Evolutionary conservation across 108 stramenopile genomes (phyloP), one percentile per base, ranked within the genome.

Genomic region (Fragilariopsis cylindrus): DNA sequence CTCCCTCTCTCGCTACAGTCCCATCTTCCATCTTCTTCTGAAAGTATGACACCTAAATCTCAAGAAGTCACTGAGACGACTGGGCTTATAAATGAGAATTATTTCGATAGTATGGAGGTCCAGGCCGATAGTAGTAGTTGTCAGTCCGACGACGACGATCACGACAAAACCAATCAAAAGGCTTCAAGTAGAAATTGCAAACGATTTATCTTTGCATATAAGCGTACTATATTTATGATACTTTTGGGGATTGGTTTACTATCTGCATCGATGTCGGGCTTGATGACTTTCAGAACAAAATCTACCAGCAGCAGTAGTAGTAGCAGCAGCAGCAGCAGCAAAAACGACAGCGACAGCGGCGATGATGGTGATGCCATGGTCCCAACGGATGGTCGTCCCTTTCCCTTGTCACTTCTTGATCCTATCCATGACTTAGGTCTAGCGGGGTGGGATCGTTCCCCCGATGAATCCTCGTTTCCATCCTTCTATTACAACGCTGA

Each of bases 371-470:
- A 2, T 44, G 47, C 4, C 43, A 21, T 40, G 7, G 58, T n/a
- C n/a, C 19, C 19, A 18, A 41, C 19, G 4, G 58, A 40, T 21
- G 58, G 41, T 60, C 58, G 58, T 6, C 30, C 30, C 30, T 63
- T 43, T 65, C 76, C 82, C 11, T 69, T 84, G 39, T 84, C 83
- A 21, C 58, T 57, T 5, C 50, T 72, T 40, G 66, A 84, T 65
- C 83, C 83, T 30, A 73, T 80, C 16, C 68, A 69, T 19, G 79
- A 84, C 57, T 58, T 84, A 9, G 73, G 64, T 15, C 42, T 84
- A 12, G n/a, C 64, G 0, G 69, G 48, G 4, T 70, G 73, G 60
- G 62, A 65, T 19, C 64, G 83, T 12, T 62, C 79, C n/a, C 15
- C 66, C n/a, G 57, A 60, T 4, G 67, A 76, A 45, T 13, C 56